These are phyloP conservation scores for Podaxis sp. DNA, from an alignment of 768 basidiomycete genomes.

Conservation along the genomic window DNA sequence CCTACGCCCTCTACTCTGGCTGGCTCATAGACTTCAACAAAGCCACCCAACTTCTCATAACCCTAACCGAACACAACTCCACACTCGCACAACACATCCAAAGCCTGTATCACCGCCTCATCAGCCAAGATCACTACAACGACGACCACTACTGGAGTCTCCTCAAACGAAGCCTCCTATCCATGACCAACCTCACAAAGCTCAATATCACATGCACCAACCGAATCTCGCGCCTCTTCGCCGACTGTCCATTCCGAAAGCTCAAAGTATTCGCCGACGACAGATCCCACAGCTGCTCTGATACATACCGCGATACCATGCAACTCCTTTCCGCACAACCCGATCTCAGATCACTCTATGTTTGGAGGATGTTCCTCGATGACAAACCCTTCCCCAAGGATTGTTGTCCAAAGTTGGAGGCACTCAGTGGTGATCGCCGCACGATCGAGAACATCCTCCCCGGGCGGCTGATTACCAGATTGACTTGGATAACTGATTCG, in stretches of 20 bases:
- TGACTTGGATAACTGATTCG: constrained; percentile 1
- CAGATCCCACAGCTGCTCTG: neutral
- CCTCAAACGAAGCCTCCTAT: neutral
- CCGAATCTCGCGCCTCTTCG: neutral
- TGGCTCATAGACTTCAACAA: neutral
- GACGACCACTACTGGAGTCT: neutral
- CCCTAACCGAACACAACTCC: neutral
- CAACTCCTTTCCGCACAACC: neutral
- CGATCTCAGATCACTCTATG: neutral
- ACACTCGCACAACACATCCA: neutral
- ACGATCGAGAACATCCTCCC: constrained; percentile 2
- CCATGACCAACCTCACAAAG: neutral
- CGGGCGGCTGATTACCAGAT: neutral
- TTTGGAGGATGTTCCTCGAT: neutral
- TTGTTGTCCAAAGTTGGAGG: neutral
- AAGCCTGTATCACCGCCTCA: neutral
- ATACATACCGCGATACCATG: neutral
- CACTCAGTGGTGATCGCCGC: neutral
- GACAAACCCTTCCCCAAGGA: neutral
- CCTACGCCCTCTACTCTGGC: neutral
- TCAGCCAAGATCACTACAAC: neutral
- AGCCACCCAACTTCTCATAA: neutral
- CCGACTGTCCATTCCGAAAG: neutral
- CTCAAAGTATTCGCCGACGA: neutral
- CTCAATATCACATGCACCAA: neutral